Conservation (phyloP, 768 basidiomycete species). For the Panellus pusillus region DNA sequence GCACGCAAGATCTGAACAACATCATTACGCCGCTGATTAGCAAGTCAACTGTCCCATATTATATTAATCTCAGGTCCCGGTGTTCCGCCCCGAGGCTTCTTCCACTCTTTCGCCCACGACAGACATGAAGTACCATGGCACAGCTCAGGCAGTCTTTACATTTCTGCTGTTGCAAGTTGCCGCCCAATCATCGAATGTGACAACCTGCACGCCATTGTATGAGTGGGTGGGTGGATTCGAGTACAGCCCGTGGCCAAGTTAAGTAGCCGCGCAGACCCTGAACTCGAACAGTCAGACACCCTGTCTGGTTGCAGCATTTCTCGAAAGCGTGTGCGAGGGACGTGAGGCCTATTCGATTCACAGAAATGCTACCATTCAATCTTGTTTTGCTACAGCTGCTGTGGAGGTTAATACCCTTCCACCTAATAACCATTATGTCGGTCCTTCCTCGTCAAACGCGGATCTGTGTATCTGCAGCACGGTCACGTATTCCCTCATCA, state of each 20-base stretch:
- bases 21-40: not conserved
- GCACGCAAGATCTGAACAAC: conserved; percentile 7
- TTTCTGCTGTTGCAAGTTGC: conserved; percentile 18
- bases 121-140: conserved; percentile 9
- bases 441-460: conserved; percentile 35
- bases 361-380: not conserved
- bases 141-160: conserved; percentile 2
- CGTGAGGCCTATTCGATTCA: conserved; percentile 25
- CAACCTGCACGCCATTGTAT: conserved; percentile 34
- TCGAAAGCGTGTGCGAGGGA: conserved; percentile 44
- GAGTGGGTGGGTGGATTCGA: conserved; percentile 33
- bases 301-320: conserved; percentile 49
- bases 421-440: conserved; percentile 38
- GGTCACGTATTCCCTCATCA: conserved; percentile 56
- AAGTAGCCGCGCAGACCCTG: conserved; percentile 26
- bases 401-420: conserved; percentile 41
- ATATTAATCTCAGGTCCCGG: no score
- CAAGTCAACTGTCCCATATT: conserved; percentile 1
- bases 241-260: not conserved
- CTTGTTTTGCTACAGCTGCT: conserved; percentile 34
- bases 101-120: conserved; percentile 13
- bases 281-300: conserved; percentile 48
- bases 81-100: not conserved
- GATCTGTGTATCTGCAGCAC: conserved; percentile 54
- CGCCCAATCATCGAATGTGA: conserved; percentile 40